Percentiles rank a stretch among this genome's conserved stretches.
These are phyloP conservation scores for Aureobasidium mangrovei DNA, from an alignment of 2,329 filamentous ascomycete genomes.

Conservation along the genomic window DNA sequence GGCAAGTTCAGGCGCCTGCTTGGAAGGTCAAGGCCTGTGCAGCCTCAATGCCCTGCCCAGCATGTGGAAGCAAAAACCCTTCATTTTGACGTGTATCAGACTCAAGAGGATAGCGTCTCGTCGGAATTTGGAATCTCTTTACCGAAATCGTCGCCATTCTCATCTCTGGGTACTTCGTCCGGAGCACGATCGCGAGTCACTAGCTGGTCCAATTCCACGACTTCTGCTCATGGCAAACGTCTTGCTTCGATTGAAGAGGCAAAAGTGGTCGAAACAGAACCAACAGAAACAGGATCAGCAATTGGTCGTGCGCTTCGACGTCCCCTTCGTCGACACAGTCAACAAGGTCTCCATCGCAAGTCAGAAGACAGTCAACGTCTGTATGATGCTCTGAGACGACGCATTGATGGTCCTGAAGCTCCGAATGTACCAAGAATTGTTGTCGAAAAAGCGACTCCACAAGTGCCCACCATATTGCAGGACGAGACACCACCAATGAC, in stretches of 20 bases:
- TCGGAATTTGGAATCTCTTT: slow-evolving; percentile 11
- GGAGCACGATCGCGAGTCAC: slow-evolving; percentile 51
- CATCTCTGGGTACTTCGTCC: slow-evolving; percentile 1
- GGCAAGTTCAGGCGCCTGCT: slow-evolving; percentile 54
- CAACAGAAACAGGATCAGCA: slow-evolving; percentile 22
- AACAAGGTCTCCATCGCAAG: slow-evolving; percentile 21
- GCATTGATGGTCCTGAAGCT: slow-evolving; percentile 45
- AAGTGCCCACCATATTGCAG: not conserved
- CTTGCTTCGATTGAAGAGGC: slow-evolving; percentile 14
- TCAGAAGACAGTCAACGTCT: slow-evolving; percentile 49
- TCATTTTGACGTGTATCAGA: slow-evolving; percentile 20
- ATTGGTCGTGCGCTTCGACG: slow-evolving; percentile 23
- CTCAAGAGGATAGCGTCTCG: slow-evolving; percentile 9
- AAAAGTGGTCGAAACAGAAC: not conserved
- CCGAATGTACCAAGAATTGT: not conserved
- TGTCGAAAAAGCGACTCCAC: not conserved
- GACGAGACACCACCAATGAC: not conserved
- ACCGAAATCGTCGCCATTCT: not conserved
- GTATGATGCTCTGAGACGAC: slow-evolving; percentile 49
- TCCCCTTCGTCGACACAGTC: slow-evolving; percentile 23
- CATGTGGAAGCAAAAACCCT: slow-evolving; percentile 38
- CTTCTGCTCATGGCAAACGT: slow-evolving; percentile 28
- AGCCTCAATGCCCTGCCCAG: slow-evolving; percentile 38
- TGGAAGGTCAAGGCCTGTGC: slow-evolving; percentile 30
- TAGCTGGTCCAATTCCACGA: slow-evolving; percentile 61